Conservation (phyloP, 75 land plant species). For the Sequoiadendron giganteum region DNA sequence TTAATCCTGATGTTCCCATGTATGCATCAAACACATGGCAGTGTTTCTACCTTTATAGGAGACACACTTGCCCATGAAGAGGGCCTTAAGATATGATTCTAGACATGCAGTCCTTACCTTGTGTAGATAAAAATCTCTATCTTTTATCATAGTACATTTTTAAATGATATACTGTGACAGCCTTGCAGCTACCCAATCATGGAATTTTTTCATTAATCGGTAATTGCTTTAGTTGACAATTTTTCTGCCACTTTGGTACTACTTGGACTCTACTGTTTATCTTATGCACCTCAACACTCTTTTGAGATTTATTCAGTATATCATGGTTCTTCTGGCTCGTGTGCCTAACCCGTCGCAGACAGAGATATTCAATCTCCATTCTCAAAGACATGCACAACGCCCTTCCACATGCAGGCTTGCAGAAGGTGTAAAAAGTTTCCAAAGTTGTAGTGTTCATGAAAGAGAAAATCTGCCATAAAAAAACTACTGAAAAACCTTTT, state of each 20-base stretch:
- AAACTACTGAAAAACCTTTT: neutral
- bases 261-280: neutral
- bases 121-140: neutral
- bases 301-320: neutral
- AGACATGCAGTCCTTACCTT: neutral
- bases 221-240: neutral
- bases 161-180: neutral
- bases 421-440: neutral
- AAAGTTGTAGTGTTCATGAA: neutral
- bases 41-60: neutral
- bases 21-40: neutral
- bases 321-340: neutral
- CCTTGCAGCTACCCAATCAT: neutral
- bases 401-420: neutral
- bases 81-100: neutral
- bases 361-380: neutral
- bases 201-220: neutral
- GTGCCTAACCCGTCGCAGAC: neutral
- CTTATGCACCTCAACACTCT: neutral
- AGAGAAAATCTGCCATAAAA: neutral
- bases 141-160: too few species aligned
- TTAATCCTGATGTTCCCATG: neutral
- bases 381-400: neutral
- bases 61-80: neutral
- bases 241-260: neutral